A percentile compares a stretch with the other conserved stretches of the same genome.
Conservation (phyloP, 176 grass and related monocot species). For the Lolium perenne region DNA sequence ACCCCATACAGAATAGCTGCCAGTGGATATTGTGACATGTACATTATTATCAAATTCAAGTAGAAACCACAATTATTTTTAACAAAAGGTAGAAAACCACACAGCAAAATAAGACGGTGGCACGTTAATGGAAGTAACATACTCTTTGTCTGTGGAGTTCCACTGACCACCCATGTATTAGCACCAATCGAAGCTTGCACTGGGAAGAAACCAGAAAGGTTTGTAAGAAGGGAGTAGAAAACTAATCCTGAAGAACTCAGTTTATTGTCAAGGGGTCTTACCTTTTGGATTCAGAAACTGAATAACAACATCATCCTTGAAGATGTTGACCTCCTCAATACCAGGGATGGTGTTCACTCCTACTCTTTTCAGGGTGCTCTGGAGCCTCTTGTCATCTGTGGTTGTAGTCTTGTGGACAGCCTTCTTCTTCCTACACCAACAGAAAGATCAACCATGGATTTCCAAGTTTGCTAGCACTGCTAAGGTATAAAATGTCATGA, state of each 20-base stretch:
- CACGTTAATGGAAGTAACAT: conserved; percentile 40
- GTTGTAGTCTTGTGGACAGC: conserved; percentile 98
- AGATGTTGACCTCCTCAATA: conserved; percentile 99
- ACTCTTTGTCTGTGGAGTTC: conserved; percentile 98
- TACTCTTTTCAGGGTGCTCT: conserved; percentile 96
- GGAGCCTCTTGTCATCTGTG: conserved; percentile 97
- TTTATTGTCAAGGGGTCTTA: conserved; percentile 30
- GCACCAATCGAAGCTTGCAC: conserved; percentile 98
- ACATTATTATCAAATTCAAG: neutral
- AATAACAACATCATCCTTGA: conserved; percentile 97
- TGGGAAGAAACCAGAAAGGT: conserved; percentile 42
- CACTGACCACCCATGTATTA: conserved; percentile 99
- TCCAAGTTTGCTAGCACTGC: neutral
- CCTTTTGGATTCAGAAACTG: conserved; percentile 99
- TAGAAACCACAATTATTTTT: neutral
- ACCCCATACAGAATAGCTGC: neutral
- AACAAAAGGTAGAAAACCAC: conserved; percentile 1
- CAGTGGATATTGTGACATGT: neutral
- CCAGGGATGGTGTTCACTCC: conserved; percentile 89
- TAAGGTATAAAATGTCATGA: conserved; percentile 6
- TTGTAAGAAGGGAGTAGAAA: conserved; percentile 36
- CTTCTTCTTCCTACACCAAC: conserved; percentile 94
- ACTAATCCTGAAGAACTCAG: neutral
- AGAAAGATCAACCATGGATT: neutral
- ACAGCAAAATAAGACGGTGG: neutral